Conservation (phyloP, 805 yeast species). For the Cyberlindnera mycetangii region DNA sequence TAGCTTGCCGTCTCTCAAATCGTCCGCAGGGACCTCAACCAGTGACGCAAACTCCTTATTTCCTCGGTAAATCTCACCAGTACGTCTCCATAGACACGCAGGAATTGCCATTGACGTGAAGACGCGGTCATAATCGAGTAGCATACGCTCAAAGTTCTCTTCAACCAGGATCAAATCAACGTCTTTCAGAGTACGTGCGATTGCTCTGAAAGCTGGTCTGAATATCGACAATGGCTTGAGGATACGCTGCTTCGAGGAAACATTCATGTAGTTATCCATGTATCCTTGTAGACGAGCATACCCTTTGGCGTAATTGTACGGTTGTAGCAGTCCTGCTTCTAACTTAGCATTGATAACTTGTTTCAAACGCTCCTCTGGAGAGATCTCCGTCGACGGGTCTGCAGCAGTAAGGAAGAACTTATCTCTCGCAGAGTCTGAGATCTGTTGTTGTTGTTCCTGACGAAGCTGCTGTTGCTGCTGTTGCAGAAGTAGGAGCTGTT, state of each 20-base stretch:
- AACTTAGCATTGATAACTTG: constrained; percentile 92
- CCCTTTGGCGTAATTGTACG: constrained; percentile 92
- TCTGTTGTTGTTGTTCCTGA: constrained; percentile 20
- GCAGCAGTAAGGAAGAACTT: constrained; percentile 95
- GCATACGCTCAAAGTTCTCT: constrained; percentile 90
- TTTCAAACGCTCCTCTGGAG: constrained; percentile 89
- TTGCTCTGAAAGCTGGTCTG: constrained; percentile 90
- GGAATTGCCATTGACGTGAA: constrained; percentile 98
- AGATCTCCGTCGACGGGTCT: constrained; percentile 90
- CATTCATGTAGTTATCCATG: constrained; percentile 91
- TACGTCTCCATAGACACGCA: constrained; percentile 94
- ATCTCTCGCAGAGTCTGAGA: constrained; percentile 76
- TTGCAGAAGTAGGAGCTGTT: constrained; percentile 10
- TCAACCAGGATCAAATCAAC: constrained; percentile 90
- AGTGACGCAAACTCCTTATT: constrained; percentile 93
- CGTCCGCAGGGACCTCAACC: constrained; percentile 88
- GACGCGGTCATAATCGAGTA: constrained; percentile 89
- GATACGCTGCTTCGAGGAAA: constrained; percentile 78
- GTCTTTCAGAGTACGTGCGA: constrained; percentile 85
- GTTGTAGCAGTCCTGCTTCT: constrained; percentile 89
- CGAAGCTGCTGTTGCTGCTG: constrained; percentile 13
- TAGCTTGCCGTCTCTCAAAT: constrained; percentile 84
- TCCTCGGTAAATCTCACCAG: constrained; percentile 94
- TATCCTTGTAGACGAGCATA: constrained; percentile 85
- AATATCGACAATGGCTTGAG: constrained; percentile 80